Conservation (phyloP, 345 rosid species). For the Rubroshorea leprosula region DNA sequence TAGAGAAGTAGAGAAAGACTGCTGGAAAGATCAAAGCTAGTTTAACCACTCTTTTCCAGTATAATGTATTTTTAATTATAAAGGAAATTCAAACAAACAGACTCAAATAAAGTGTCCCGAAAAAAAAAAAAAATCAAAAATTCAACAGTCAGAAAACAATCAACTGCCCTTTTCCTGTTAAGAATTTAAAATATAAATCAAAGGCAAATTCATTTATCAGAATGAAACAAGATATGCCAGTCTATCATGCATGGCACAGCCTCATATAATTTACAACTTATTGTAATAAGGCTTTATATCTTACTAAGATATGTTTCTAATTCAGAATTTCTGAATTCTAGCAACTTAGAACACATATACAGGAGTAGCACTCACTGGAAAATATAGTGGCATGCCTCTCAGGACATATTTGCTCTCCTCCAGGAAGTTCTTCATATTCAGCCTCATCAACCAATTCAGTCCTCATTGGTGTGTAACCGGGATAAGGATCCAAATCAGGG, state of each 20-base stretch:
- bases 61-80: background rate
- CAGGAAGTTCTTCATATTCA: slow-evolving; percentile 91
- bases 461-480: slow-evolving; percentile 71
- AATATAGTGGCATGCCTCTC: slow-evolving; percentile 70
- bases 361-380: slow-evolving; percentile 54
- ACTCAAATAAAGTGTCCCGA: no score
- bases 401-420: slow-evolving; percentile 86
- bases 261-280: background rate
- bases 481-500: slow-evolving; percentile 83
- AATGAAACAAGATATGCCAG: background rate
- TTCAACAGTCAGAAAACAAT: no score
- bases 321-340: slow-evolving; percentile 4
- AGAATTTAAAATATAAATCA: background rate
- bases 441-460: slow-evolving; percentile 50
- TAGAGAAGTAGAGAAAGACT: background rate
- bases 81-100: no score
- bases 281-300: background rate
- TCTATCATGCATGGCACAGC: slow-evolving; percentile 3
- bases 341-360: background rate
- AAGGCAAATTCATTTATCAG: background rate
- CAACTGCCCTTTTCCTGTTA: background rate
- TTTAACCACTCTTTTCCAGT: background rate
- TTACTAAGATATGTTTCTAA: slow-evolving; percentile 5
- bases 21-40: background rate
- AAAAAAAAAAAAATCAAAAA: no score